phyloP scores from a whole-genome alignment of 306 rosid genomes.

The Trifolium fragiferum region DNA sequence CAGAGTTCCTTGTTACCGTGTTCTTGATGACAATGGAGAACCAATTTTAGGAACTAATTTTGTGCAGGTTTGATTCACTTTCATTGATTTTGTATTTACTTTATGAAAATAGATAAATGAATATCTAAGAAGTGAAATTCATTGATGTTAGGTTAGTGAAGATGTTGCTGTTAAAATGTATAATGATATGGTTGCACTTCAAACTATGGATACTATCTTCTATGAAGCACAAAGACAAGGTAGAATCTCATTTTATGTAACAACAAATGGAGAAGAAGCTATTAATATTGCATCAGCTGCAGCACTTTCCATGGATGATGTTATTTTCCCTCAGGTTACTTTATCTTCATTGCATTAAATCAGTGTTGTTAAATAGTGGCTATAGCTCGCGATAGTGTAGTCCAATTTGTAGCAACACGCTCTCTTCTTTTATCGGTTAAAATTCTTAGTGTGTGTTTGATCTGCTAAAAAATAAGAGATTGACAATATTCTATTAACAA shows the following conservation, averaged over 20 bases:
- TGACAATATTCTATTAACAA: not conserved
- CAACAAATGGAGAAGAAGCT: slow-evolving; percentile 86
- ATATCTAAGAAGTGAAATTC: slow-evolving; percentile 7
- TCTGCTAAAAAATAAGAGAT: too few species aligned
- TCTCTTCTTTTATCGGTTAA: too few species aligned
- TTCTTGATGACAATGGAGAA: slow-evolving; percentile 76
- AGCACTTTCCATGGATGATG: slow-evolving; percentile 69
- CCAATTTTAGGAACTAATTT: slow-evolving; percentile 46
- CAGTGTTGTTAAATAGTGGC: not conserved
- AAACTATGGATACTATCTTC: slow-evolving; percentile 86
- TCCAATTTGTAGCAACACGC: not conserved
- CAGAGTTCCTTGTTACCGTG: slow-evolving; percentile 69
- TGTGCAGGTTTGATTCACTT: slow-evolving; percentile 55
- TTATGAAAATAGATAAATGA: not conserved
- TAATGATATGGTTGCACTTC: slow-evolving; percentile 77
- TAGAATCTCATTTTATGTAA: slow-evolving; percentile 82
- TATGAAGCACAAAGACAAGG: slow-evolving; percentile 97
- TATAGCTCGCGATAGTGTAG: not conserved
- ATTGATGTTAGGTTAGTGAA: slow-evolving; percentile 56
- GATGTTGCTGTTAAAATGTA: slow-evolving; percentile 77
- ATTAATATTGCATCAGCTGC: slow-evolving; percentile 89
- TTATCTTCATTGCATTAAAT: slow-evolving; percentile 11
- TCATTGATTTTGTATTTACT: not conserved
- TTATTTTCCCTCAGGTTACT: slow-evolving; percentile 85
- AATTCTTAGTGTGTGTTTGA: too few species aligned